These are phyloP conservation scores for Chrysoporthe cubensis DNA, from an alignment of 2,329 filamentous ascomycete genomes.

Conservation along the genomic window DNA sequence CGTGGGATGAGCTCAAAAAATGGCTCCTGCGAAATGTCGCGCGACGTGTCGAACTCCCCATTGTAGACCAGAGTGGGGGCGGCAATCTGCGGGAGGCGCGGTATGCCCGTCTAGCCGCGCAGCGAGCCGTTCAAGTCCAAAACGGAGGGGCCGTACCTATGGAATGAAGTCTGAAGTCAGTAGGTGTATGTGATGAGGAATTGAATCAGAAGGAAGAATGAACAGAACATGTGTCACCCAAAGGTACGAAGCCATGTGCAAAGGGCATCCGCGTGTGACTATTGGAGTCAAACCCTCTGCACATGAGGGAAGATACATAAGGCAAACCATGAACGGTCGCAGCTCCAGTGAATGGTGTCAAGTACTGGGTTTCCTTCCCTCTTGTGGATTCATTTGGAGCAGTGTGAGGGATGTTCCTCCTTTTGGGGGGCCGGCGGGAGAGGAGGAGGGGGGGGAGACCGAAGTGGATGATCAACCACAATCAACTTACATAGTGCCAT, in stretches of 20 bases:
- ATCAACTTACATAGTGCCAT: slow-evolving; percentile 23
- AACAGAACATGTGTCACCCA: slow-evolving; percentile 17
- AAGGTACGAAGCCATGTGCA: neutral
- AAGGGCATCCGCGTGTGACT: neutral
- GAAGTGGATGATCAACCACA: slow-evolving; percentile 13
- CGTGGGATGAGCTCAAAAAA: no score
- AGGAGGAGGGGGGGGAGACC: neutral
- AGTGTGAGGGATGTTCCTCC: neutral
- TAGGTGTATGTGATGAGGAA: slow-evolving; percentile 9
- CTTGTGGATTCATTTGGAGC: slow-evolving; percentile 8
- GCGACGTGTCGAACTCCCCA: no score
- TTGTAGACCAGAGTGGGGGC: no score
- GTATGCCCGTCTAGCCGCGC: no score
- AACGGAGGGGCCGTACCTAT: slow-evolving; percentile 31
- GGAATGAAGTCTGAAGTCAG: slow-evolving; percentile 15
- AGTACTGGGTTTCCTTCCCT: slow-evolving; percentile 12
- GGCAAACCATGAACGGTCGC: slow-evolving; percentile 7
- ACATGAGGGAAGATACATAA: slow-evolving; percentile 13
- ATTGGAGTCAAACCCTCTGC: slow-evolving; percentile 1
- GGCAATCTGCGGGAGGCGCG: no score
- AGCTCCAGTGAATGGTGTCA: slow-evolving; percentile 9
- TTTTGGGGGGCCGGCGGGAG: slow-evolving; percentile 6
- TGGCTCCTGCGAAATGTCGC: no score
- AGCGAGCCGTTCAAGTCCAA: no score
- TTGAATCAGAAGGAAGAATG: slow-evolving; percentile 11